These are phyloP conservation scores for Microbotryum violaceum DNA, from an alignment of 1,284 basidiomycete genomes.

Conservation along the genomic window DNA sequence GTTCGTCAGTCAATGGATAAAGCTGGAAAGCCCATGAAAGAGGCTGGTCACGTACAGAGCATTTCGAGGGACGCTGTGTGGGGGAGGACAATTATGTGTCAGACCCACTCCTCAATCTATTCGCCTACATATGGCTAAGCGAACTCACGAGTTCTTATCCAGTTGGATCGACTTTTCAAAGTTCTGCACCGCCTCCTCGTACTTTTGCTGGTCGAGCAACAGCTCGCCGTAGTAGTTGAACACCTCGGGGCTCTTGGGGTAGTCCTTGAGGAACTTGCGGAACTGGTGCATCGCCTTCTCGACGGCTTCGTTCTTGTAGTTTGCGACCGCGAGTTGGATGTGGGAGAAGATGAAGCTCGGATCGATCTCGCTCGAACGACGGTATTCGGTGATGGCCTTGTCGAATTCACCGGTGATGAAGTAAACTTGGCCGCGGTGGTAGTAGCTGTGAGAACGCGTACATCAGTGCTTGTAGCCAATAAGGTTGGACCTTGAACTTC, in stretches of 20 bases:
- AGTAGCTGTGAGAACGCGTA: constrained; percentile 58
- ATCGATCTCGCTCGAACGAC: constrained; percentile 76
- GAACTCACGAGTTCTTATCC: constrained; percentile 57
- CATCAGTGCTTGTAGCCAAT: neutral
- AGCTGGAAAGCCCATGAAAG: neutral
- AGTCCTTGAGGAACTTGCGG: constrained; percentile 49
- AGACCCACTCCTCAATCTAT: constrained; percentile 4
- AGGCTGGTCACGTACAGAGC: constrained; percentile 21
- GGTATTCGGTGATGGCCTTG: constrained; percentile 82
- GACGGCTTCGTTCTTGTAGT: constrained; percentile 80
- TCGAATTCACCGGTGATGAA: constrained; percentile 91
- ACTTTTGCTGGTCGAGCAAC: constrained; percentile 83
- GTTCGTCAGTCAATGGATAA: constrained; percentile 53
- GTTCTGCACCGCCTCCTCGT: constrained; percentile 84
- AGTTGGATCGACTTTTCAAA: constrained; percentile 90
- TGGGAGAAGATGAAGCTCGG: constrained; percentile 84
- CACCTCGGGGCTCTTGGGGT: constrained; percentile 23
- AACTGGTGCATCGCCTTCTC: constrained; percentile 83
- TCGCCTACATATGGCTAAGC: neutral
- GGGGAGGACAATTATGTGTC: constrained; percentile 16
- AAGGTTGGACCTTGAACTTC: neutral
- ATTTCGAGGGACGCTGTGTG: constrained; percentile 27
- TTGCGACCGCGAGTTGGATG: constrained; percentile 93
- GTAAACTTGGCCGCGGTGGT: constrained; percentile 96
- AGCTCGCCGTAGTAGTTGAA: constrained; percentile 74